These are phyloP conservation scores for Arachnopeziza araneosa DNA, from an alignment of 2,329 filamentous ascomycete species.

Conservation along the genomic window DNA sequence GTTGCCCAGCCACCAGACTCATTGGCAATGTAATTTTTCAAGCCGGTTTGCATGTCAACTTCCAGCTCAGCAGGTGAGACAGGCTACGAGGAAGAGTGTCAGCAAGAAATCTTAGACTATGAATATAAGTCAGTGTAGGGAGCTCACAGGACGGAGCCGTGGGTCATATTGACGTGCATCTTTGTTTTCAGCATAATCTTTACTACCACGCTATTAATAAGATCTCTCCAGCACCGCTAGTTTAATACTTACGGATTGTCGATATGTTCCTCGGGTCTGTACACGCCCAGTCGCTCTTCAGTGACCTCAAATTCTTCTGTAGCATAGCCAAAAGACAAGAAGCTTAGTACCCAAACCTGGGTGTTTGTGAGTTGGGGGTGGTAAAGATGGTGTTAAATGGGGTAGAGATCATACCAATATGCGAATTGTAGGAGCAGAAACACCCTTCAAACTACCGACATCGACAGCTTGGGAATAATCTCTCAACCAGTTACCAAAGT, in stretches of 20 bases:
- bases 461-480: slow-evolving; percentile 61
- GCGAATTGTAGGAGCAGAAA: slow-evolving; percentile 72
- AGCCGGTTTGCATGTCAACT: slow-evolving; percentile 73
- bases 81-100: slow-evolving; percentile 37
- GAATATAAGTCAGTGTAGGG: background rate
- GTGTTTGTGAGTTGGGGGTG: background rate
- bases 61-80: slow-evolving; percentile 66
- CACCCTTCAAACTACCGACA: slow-evolving; percentile 71
- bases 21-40: slow-evolving; percentile 99
- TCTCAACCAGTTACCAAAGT: slow-evolving; percentile 81
- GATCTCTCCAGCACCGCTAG: slow-evolving; percentile 34
- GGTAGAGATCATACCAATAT: slow-evolving; percentile 50
- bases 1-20: slow-evolving; percentile 85
- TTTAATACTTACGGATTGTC: slow-evolving; percentile 53
- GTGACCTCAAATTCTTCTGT: slow-evolving; percentile 83
- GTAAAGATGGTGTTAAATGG: background rate
- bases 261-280: slow-evolving; percentile 70
- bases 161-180: slow-evolving; percentile 80
- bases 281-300: slow-evolving; percentile 71
- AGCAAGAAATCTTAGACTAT: background rate
- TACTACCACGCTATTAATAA: background rate
- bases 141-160: slow-evolving; percentile 59
- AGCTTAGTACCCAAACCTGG: slow-evolving; percentile 72
- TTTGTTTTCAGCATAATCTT: slow-evolving; percentile 74
- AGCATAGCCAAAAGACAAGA: slow-evolving; percentile 79